Evolutionary conservation across 257 asterid genomes (phyloP), one percentile per base, ranked within the genome.

Genomic region (Ehretia macrophylla): DNA sequence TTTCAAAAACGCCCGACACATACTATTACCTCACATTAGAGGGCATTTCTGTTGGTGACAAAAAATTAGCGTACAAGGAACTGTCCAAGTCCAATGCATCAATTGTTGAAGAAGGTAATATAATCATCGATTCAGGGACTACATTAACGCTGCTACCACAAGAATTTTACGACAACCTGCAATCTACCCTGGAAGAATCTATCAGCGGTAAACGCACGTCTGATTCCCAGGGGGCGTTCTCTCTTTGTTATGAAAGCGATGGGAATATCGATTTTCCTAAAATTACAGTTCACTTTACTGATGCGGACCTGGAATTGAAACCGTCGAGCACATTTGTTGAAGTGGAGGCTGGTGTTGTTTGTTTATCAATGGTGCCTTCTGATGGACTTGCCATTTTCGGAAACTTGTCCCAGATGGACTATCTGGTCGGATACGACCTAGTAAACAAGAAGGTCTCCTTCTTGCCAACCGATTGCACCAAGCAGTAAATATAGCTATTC

Each of bases 51-150:
- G 78, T 83, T 0, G 83, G 79, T 0, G n/a, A 14, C 0, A 55
- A 59, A 0, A 70, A 50, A 5, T 5, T 73, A 8, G 35, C 8
- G 0, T 62, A 45, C 63, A 8, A 13, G n/a, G 12, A 59, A 8
- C 18, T 5, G 0, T 5, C 20, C 4, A 17, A n/a, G 20, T 13
- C 17, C 11, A 20, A 27, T 11, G 32, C 40, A 0, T 0, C 21
- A 1, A 35, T 8, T 0, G 20, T 6, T 0, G 62, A 20, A 1
- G 59, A 70, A 11, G 83, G 84, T 0, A 81, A 86, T 57, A 79
- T 86, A 1, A 68, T 86, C 13, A 70, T 86, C 19, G 93, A 86
- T 65, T 86, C 95, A 0, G 95, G 90, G 13, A 76, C 93, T 3
- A 77, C 86, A 0, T 21, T 86, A 51, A 84, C 85, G 0, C 63